Conservation (phyloP, 495 filamentous ascomycete genomes). For the Lophiotrema nucula region DNA sequence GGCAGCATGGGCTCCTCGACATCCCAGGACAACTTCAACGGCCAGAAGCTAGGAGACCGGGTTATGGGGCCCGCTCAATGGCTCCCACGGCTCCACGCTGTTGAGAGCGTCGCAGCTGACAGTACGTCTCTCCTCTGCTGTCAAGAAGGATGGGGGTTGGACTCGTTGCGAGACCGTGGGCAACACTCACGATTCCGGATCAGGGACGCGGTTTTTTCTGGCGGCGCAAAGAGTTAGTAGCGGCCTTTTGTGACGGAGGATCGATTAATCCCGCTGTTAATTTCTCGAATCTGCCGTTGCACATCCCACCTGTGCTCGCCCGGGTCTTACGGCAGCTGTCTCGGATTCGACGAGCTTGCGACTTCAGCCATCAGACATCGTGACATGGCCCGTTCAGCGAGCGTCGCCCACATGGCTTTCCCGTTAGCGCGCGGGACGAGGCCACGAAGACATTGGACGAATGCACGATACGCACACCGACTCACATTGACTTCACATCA, state of each 20-base stretch:
- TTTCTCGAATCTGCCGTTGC: conserved; percentile 11
- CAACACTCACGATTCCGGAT: conserved; percentile 11
- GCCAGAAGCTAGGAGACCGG: neutral
- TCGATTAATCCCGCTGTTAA: conserved; percentile 15
- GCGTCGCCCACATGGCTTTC: neutral
- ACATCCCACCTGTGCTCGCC: conserved; percentile 12
- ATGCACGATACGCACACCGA: conserved; percentile 23
- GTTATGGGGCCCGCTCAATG: neutral
- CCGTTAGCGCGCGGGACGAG: neutral
- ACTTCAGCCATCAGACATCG: neutral
- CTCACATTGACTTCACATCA: conserved; percentile 5
- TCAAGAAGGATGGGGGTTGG: neutral
- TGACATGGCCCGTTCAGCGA: neutral
- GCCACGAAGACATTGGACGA: neutral
- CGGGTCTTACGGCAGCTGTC: conserved; percentile 20
- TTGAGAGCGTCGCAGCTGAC: too few species aligned
- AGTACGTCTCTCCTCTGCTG: neutral
- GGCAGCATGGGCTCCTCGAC: neutral
- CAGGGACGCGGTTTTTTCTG: neutral
- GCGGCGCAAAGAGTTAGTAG: neutral
- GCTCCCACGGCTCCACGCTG: conserved; percentile 5
- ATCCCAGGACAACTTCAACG: neutral
- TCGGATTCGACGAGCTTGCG: conserved; percentile 10
- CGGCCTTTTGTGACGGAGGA: conserved; percentile 13
- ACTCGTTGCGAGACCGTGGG: neutral